Conservation (phyloP, 23 red algal species). For the Pyropia haitanensis region DNA sequence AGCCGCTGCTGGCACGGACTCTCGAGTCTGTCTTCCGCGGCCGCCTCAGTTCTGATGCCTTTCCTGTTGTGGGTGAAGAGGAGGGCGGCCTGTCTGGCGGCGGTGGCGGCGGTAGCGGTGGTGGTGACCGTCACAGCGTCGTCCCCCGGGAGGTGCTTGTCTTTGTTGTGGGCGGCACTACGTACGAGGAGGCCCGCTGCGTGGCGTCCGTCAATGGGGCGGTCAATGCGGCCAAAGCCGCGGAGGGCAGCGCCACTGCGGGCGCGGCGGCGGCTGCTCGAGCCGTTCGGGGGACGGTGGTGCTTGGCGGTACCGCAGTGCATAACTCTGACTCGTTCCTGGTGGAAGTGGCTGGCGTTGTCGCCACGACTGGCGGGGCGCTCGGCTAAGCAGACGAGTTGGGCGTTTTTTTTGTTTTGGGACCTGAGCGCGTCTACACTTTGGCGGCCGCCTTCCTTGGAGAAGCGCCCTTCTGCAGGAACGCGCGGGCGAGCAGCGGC, state of each 20-base stretch:
- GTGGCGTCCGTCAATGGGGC: constrained; percentile 66
- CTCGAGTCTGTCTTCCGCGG: constrained; percentile 65
- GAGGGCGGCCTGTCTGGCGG: background rate
- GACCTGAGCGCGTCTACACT: too few relatives aligned
- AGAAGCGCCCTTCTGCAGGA: too few relatives aligned
- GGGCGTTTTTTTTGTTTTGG: too few relatives aligned
- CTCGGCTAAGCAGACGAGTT: too few relatives aligned
- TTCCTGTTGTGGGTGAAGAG: constrained; percentile 16
- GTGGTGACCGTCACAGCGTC: constrained; percentile 8
- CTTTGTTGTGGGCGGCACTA: constrained; percentile 62
- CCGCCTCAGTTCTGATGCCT: constrained; percentile 34
- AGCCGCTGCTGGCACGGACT: constrained; percentile 75
- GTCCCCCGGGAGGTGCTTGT: constrained; percentile 61
- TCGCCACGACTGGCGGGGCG: too few relatives aligned
- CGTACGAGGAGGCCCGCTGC: constrained; percentile 82
- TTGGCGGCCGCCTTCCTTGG: too few relatives aligned
- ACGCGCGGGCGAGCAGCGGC: too few relatives aligned
- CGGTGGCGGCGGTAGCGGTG: too few relatives aligned
- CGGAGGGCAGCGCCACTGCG: constrained; percentile 57
- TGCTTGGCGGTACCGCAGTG: constrained; percentile 52
- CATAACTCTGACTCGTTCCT: constrained; percentile 75
- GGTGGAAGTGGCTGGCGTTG: constrained; percentile 31
- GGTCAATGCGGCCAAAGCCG: constrained; percentile 25
- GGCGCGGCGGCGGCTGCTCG: constrained; percentile 35
- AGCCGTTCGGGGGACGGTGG: constrained; percentile 24